Evolutionary conservation across 352 stramenopile genomes (phyloP).

Genomic region (Plasmopara halstedii): DNA sequence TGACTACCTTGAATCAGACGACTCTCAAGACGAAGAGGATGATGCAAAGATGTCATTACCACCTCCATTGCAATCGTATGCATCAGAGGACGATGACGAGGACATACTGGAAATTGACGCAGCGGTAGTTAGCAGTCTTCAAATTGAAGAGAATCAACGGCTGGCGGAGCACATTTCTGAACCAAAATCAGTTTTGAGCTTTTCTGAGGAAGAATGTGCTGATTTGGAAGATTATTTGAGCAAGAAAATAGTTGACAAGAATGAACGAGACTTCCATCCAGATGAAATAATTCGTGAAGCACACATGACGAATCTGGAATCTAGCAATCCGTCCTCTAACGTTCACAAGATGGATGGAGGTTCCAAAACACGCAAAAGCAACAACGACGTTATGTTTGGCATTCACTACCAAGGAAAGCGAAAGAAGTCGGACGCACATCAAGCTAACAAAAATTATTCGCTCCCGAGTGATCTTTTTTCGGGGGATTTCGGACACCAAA

Average conservation of each 20-base stretch:
- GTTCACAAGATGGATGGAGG: slow-evolving; percentile 15
- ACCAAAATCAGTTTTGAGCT: background rate
- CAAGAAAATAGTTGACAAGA: slow-evolving; percentile 3
- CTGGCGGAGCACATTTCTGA: background rate
- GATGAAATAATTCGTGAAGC: slow-evolving; percentile 26
- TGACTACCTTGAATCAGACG: slow-evolving; percentile 19
- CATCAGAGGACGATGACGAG: slow-evolving; percentile 31
- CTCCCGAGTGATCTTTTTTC: slow-evolving; percentile 36
- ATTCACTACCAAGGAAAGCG: slow-evolving; percentile 49
- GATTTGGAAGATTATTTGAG: slow-evolving; percentile 13
- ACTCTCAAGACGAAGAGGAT: slow-evolving; percentile 31
- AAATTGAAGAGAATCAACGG: slow-evolving; percentile 17
- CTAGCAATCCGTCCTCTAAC: slow-evolving; percentile 11
- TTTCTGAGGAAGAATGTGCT: slow-evolving; percentile 4
- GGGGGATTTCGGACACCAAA: slow-evolving; percentile 42
- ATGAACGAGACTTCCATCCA: slow-evolving; percentile 15
- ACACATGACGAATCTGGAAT: slow-evolving; percentile 19
- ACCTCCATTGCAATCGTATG: slow-evolving; percentile 11
- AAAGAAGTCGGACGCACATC: slow-evolving; percentile 15
- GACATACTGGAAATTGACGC: slow-evolving; percentile 42
- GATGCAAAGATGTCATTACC: slow-evolving; percentile 2
- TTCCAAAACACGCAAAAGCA: slow-evolving; percentile 1
- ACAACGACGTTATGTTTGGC: slow-evolving; percentile 29
- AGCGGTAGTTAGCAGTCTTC: slow-evolving; percentile 19
- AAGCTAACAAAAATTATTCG: slow-evolving; percentile 18